Conservation (phyloP, 1,139 yeast species). For the Arxiozyma telluris region DNA sequence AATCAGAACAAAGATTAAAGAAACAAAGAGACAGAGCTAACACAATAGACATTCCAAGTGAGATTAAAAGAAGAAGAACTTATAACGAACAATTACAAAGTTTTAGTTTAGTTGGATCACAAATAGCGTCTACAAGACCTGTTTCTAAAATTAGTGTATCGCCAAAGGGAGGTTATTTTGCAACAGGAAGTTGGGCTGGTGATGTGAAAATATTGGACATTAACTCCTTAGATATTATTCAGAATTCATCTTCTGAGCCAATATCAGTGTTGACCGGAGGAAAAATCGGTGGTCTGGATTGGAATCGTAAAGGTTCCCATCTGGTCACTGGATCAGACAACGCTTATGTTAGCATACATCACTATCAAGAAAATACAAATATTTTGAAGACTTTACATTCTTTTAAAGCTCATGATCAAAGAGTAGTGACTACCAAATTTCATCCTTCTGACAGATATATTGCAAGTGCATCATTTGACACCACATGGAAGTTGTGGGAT, state of each 20-base stretch:
- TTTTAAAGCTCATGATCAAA: conserved; percentile 37
- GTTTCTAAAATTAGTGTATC: conserved; percentile 52
- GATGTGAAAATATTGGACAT: conserved; percentile 43
- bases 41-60: conserved; percentile 23
- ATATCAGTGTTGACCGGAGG: conserved; percentile 39
- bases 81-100: conserved; percentile 34
- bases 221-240: conserved; percentile 32
- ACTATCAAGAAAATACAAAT: conserved; percentile 15
- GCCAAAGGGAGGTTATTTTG: conserved; percentile 34
- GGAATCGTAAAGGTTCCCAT: conserved; percentile 39
- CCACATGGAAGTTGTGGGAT: conserved; percentile 91
- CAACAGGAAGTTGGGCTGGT: conserved; percentile 86
- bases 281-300: conserved; percentile 61
- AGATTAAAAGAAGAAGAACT: conserved; percentile 40
- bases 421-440: conserved; percentile 56
- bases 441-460: conserved; percentile 56
- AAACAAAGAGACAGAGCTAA: conserved; percentile 22
- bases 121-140: conserved; percentile 59
- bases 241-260: conserved; percentile 11
- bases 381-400: conserved; percentile 12
- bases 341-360: conserved; percentile 46
- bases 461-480: conserved; percentile 74
- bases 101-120: conserved; percentile 56
- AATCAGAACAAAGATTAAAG: conserved; percentile 38
- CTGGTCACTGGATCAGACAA: conserved; percentile 59